Base-by-base conservation (phyloP, 306 rosid genomes). In the Cotoneaster glaucophyllus region DNA sequence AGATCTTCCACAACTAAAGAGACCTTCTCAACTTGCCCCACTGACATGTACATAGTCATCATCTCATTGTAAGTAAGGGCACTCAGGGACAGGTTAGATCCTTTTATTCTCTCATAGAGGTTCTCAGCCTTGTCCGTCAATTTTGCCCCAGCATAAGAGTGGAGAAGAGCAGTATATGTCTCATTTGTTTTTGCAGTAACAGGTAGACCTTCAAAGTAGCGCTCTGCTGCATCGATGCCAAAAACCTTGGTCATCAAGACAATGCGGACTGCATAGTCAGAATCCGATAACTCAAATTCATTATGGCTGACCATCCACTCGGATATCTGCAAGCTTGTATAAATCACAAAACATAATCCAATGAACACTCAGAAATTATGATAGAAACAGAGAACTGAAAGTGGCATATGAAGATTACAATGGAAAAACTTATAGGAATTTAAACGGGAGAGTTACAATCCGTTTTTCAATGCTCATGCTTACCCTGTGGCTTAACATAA, bases 11-110 rank as follows among this genome's bases (percentile, higher is more conserved):
- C 84, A 74, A 95, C 78, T 17, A 71, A 63, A 22, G 87, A 79
- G 61, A 95, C 93, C 88, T 92, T 95, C 76, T 90, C 97, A 26
- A 95, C 84, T 79, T 82, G 93, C 64, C 98, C 98, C 3, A 90
- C 91, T 24, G 97, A 90, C 90, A 87, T 85, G 84, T 92, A 95
- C 70, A 95, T 82, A 25, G 98, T 92, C 98, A 95, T 95, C 92
- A 95, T 87, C 85, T 92, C 98, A 45, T 95, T 95, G 93, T 90
- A 92, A 34, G 86, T 77, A 69, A 95, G 86, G 64, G 91, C 92
- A 58, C 82, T 85, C 66, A 87, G 84, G 58, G 87, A 48, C 67
- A 90, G 81, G 74, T 83, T 56, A 58, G 91, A 87, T 43, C 77
- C 85, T 82, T 87, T 89, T 56, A 92, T 86, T 75, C 84, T 83